Percentiles rank a stretch among this genome's conserved stretches.
Conservation (phyloP, 345 rosid species). For the Rhodamnia argentea region DNA sequence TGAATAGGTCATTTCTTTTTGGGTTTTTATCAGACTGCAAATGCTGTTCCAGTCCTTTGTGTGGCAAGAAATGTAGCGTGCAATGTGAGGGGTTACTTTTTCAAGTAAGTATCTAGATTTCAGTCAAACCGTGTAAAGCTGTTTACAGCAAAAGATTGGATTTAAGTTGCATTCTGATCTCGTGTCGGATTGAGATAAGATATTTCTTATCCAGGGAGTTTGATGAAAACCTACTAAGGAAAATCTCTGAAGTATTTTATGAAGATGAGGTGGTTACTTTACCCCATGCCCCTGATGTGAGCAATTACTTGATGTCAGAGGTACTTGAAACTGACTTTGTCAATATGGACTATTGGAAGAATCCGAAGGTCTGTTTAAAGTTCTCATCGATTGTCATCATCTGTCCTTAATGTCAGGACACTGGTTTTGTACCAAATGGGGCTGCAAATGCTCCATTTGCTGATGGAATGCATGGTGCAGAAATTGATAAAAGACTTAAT, state of each 20-base stretch:
- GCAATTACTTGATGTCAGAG: slow-evolving; percentile 90
- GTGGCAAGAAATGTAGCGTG: slow-evolving; percentile 99
- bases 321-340: slow-evolving; percentile 28
- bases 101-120: slow-evolving; percentile 57
- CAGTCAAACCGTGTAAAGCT: background rate
- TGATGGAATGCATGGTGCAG: slow-evolving; percentile 82
- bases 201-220: slow-evolving; percentile 57
- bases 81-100: slow-evolving; percentile 92
- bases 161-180: background rate
- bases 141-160: background rate
- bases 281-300: slow-evolving; percentile 86
- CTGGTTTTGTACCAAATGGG: slow-evolving; percentile 66
- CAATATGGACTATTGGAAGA: background rate
- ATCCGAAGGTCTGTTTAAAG: background rate
- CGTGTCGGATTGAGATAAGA: background rate
- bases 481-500: slow-evolving; percentile 58
- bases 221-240: slow-evolving; percentile 77
- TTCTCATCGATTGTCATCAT: background rate
- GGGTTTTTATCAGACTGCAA: slow-evolving; percentile 46
- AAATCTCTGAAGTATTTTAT: slow-evolving; percentile 65
- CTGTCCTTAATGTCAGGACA: slow-evolving; percentile 38
- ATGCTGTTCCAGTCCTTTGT: slow-evolving; percentile 78
- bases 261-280: slow-evolving; percentile 75
- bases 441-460: slow-evolving; percentile 30
- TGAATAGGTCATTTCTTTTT: background rate